Evolutionary conservation across 208 protist species (phyloP), one percentile per base, ranked within the genome.

Genomic region (Trypanosoma mega): DNA sequence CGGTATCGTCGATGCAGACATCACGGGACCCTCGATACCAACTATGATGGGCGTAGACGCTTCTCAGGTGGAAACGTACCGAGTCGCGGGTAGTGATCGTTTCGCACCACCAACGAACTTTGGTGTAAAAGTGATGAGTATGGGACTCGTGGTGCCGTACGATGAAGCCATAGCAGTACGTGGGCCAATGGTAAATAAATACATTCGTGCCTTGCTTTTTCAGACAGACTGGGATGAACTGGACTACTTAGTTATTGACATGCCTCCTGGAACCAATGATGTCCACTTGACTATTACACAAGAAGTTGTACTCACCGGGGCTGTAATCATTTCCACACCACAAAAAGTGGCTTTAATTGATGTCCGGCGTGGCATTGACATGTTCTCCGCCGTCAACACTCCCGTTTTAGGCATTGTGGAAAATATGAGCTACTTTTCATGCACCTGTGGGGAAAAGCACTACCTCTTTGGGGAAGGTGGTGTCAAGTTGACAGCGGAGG

Each of bases 341-440:
- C 97, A 96, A 76, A 94, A 98, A 52, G 80, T 98, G 34, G 92
- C 96, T 9, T 66, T 98, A 11, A 80, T 93, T 30, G 96, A 98
- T 53, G 96, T 94, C 3, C 73, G 89, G 11, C 68, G 90, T 24
- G 93, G 89, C 21, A 88, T 93, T 43, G 85, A 98, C 57, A 98
- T 99, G 96, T 99, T 98, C 63, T 80, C 93, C 36, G 89, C 96
- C 9, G 94, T 98, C 7, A 92, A 98, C 60, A 86, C 96, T 3
- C 97, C 97, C 11, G 87, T 98, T 59, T 65, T 99, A 18, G 98
- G 98, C 3, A 63, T 99, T 1, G 89, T 99, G 34, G 96, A 99
- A 80, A 99, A 99, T 78, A 99, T 99, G 98, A 97, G 87, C 67
- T 90, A 97, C 78, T 98, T 98, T 67, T n/a, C 80, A n/a, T 99